Base-by-base conservation (phyloP, 2,329 filamentous ascomycete species). In the Colletotrichum truncatum region DNA sequence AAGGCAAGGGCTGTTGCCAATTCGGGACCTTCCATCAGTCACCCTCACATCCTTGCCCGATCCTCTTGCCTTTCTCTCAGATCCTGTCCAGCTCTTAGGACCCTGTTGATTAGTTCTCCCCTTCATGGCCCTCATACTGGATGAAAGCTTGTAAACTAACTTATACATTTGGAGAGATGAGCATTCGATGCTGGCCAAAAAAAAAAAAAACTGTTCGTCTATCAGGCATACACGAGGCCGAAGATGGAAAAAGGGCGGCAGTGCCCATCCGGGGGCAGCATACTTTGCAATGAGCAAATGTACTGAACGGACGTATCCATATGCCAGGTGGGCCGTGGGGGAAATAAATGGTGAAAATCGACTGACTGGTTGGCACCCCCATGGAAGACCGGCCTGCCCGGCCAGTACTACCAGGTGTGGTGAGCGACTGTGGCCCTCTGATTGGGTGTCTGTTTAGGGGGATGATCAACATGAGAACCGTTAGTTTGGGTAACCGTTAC, bases 391-490 rank as follows among this genome's bases (percentile, higher is more conserved):
- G 52, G 36, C 52, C 45, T 26, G 38, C 11, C 52, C 52, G 52
- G 34, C 52, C 18, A 45, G 52, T 39, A 18, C 45, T 38, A 32
- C 52, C 52, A 56, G 38, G 52, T 56, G 38, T 10, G 45, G 28
- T 23, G 38, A 56, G 28, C 25, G 16, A 32, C 28, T 12, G 26
- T 26, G 18, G 52, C 36, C 36, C 56, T 12, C 30, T 64, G 46
- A 60, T 61, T 60, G 39, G 61, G 16, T 39, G 36, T 39, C 18
- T 61, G 46, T 64, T 57, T 55, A 45, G 48, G 18, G 48, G 18
- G 32, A 26, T 64, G 61, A 64, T 64, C 55, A 61, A 53, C 56
- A 61, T 23, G 56, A 61, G 48, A 64, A 32, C 61, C 61, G 48
- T 56, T 64, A 60, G 48, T 25, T 64, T 48, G 61, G 56, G 56